Evolutionary conservation across 768 basidiomycete genomes (phyloP), one percentile per base, ranked within the genome.

Genomic region (Tubosaeta sp.): DNA sequence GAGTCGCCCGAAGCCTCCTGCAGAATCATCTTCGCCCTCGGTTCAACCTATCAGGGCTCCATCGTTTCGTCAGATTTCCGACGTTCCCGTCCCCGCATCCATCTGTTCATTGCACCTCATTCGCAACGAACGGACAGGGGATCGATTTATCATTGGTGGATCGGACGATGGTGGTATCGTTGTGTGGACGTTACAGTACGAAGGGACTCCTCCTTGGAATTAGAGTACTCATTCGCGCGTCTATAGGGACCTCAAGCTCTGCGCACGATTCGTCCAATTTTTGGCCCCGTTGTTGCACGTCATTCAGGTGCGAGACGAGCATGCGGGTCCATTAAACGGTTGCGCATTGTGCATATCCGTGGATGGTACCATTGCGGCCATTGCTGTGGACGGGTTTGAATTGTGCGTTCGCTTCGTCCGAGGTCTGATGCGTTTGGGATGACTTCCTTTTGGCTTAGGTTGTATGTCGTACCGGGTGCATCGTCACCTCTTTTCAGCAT

Each of bases 331-430:
- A 6, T 63, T 94, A 21, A 74, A 75, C 40, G 87, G 83, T 3
- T 87, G 86, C 62, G 70, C 81, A 3, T 63, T 95, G 11, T 92
- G 89, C 59, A 65, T 90, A 7, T 80, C 92, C 1, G 62, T 72
- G 25, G 90, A 92, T 59, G 91, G 93, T 1, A 91, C 92, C 2
- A 79, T 94, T 53, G 91, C 84, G 0, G 78, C 91, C n/a, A 76
- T 97, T 48, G 77, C 73, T 0, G 66, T 90, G 10, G 84, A 86
- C 44, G 83, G 80, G 3, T 82, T 89, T 58, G 83, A 92, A 47
- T 78, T 90, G 94, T 94, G 62, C 59, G 88, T 69, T 39, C 48
- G 19, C 36, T n/a, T 41, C 32, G n/a, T 30, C 9, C 16, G 7
- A n/a, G 18, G n/a, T 41, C 18, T 30, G 29, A 2, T 40, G 27